phyloP scores from a whole-genome alignment of 192 early-diverging fungal genomes.

The Coemansia sp. region DNA sequence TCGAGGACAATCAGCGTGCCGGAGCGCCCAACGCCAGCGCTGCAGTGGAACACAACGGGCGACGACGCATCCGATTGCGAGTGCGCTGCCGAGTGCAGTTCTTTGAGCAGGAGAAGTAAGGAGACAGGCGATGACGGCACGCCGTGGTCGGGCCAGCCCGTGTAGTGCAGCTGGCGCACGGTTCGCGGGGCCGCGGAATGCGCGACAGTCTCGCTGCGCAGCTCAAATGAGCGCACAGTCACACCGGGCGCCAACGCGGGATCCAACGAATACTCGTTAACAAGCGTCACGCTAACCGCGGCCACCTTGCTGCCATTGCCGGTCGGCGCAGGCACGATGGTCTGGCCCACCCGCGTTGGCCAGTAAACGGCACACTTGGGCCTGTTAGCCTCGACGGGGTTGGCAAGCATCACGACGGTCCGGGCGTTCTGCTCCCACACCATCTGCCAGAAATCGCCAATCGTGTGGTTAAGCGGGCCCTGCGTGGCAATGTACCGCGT shows the following conservation, averaged over 20 bases:
- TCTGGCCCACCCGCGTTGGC: conserved; percentile 51
- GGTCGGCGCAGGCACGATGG: background rate
- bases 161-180: conserved; percentile 72
- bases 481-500: conserved; percentile 80
- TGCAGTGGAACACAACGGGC: conserved; percentile 55
- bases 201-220: conserved; percentile 19
- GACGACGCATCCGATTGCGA: conserved; percentile 6
- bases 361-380: conserved; percentile 84
- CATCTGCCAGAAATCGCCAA: conserved; percentile 89
- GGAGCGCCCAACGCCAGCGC: conserved; percentile 53
- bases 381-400: conserved; percentile 67
- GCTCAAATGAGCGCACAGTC: conserved; percentile 35
- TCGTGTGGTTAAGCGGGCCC: conserved; percentile 74
- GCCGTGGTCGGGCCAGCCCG: conserved; percentile 84
- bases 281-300: conserved; percentile 20
- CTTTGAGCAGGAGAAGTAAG: conserved; percentile 45
- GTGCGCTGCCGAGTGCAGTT: conserved; percentile 15
- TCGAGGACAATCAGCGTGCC: conserved; percentile 52
- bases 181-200: conserved; percentile 24
- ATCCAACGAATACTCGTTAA: conserved; percentile 46
- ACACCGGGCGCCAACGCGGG: conserved; percentile 46
- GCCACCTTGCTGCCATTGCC: background rate
- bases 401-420: conserved; percentile 84
- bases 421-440: conserved; percentile 68
- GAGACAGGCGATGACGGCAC: conserved; percentile 59